Conservation (phyloP, 805 yeast species). For the Candida bentonensis region DNA sequence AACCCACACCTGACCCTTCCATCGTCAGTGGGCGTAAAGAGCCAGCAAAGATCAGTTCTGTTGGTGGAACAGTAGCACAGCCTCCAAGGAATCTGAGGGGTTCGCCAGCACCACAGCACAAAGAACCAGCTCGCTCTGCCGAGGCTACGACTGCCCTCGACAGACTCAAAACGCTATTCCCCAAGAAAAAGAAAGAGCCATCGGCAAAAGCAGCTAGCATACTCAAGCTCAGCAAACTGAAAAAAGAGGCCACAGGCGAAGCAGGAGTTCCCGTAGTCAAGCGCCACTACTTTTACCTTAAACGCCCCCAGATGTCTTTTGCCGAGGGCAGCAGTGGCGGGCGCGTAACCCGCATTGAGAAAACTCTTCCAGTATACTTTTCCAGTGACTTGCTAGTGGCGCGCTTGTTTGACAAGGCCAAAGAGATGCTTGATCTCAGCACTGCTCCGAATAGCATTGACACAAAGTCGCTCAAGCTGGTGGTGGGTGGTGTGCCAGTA, state of each 20-base stretch:
- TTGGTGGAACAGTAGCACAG: no score
- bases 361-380: not conserved
- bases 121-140: not conserved
- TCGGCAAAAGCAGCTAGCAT: not conserved
- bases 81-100: not conserved
- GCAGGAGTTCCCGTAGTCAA: not conserved
- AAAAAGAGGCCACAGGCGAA: not conserved
- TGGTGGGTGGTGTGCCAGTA: not conserved
- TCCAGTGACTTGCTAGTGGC: not conserved
- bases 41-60: no score
- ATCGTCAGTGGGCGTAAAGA: no score
- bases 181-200: not conserved
- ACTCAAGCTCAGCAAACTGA: not conserved
- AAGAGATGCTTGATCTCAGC: not conserved
- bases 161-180: not conserved
- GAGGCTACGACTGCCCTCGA: not conserved
- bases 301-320: not conserved
- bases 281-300: not conserved
- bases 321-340: not conserved
- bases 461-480: not conserved
- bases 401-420: not conserved
- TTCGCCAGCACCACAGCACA: not conserved
- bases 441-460: not conserved
- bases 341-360: not conserved
- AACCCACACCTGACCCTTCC: not conserved